Conservation (phyloP, 73 alveolate genomes). For the Effrenium voratum region DNA sequence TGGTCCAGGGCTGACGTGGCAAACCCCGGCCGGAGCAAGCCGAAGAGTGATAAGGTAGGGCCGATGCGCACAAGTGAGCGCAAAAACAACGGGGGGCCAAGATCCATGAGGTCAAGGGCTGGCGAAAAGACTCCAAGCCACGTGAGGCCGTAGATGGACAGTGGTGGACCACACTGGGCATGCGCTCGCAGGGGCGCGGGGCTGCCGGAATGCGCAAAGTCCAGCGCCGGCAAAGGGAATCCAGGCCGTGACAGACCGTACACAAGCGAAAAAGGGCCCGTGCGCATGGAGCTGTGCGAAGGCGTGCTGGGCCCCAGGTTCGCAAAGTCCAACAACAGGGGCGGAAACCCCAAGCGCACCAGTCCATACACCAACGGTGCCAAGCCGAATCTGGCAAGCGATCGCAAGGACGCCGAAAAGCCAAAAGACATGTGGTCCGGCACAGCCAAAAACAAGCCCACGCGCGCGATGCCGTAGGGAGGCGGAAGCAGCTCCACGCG, state of each 20-base stretch:
- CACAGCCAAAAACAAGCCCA: neutral
- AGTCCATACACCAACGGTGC: neutral
- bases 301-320: neutral
- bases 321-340: conserved; percentile 3
- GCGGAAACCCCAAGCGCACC: neutral
- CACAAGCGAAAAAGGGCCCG: neutral
- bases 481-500: neutral
- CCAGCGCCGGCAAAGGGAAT: neutral
- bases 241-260: conserved; percentile 53
- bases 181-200: neutral
- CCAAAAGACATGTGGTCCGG: conserved; percentile 7
- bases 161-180: neutral
- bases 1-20: neutral
- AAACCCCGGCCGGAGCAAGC: conserved; percentile 18
- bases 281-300: neutral
- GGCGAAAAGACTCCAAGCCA: neutral
- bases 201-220: conserved; percentile 29
- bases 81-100: neutral
- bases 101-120: conserved; percentile 47
- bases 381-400: neutral
- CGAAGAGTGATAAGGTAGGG: neutral
- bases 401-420: neutral
- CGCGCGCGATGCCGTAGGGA: neutral
- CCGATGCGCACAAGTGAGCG: conserved; percentile 2
- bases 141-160: conserved; percentile 24